Conservation (phyloP, 305 asterid species). For the Salvia sclarea region DNA sequence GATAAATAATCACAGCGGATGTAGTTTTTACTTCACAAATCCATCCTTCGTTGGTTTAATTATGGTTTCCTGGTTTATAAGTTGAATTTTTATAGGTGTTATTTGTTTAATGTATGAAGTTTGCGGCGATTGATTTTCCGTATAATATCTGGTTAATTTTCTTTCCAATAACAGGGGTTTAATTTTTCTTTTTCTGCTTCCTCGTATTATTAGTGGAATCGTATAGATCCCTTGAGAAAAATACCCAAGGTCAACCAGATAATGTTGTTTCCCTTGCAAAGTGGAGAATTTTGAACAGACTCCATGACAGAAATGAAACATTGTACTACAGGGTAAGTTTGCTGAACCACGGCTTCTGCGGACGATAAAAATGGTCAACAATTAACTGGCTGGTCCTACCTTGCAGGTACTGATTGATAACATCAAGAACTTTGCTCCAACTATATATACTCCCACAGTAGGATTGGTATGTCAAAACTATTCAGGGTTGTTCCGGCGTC, state of each 20-base stretch:
- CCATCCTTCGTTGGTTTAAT: too few species aligned
- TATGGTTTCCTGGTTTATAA: constrained; percentile 5
- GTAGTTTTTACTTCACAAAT: neutral
- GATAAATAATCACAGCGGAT: constrained; percentile 5
- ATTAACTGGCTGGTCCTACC: constrained; percentile 27
- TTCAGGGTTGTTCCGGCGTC: constrained; percentile 94
- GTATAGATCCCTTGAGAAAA: constrained; percentile 84
- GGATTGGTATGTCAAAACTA: constrained; percentile 98
- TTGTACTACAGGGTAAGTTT: constrained; percentile 87
- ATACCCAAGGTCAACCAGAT: constrained; percentile 76
- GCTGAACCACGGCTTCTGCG: constrained; percentile 25
- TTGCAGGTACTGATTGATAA: constrained; percentile 89
- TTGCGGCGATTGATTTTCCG: neutral
- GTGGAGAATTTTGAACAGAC: constrained; percentile 97
- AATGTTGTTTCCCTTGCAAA: constrained; percentile 73
- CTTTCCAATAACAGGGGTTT: neutral
- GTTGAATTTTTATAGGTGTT: neutral
- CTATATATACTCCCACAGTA: constrained; percentile 96
- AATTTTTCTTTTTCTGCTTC: constrained; percentile 30
- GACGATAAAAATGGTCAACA: constrained; percentile 23
- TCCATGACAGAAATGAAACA: constrained; percentile 98
- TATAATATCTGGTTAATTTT: constrained; percentile 16
- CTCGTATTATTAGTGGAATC: constrained; percentile 78
- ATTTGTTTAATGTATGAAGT: neutral
- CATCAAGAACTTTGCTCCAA: constrained; percentile 86